These are phyloP conservation scores for Acrocalymma vagum DNA, from an alignment of 2,329 filamentous ascomycete genomes.

Conservation along the genomic window DNA sequence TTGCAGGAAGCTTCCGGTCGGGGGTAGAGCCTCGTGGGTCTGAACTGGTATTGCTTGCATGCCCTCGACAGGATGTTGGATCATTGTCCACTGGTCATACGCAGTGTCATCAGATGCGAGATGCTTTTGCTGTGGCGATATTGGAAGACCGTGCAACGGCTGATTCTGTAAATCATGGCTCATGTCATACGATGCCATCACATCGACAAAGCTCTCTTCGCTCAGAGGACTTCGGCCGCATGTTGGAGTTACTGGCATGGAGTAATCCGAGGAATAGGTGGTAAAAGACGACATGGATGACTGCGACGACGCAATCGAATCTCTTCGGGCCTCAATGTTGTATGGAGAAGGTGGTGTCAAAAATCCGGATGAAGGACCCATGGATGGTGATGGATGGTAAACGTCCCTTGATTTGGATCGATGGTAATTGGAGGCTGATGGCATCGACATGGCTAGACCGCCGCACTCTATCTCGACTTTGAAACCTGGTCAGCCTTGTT, in stretches of 20 bases:
- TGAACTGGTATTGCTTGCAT: conserved; percentile 9
- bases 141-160: conserved; percentile 21
- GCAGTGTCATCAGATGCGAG: conserved; percentile 9
- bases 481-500: no score
- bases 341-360: conserved; percentile 36
- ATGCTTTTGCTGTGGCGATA: conserved; percentile 15
- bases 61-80: conserved; percentile 7
- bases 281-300: conserved; percentile 28
- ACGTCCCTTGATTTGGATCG: conserved; percentile 25
- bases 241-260: conserved; percentile 37
- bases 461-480: no score
- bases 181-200: conserved; percentile 22
- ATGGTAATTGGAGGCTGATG: conserved; percentile 10
- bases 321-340: conserved; percentile 36
- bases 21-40: conserved; percentile 6
- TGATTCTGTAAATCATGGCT: conserved; percentile 17
- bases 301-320: conserved; percentile 38
- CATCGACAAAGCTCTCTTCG: conserved; percentile 29
- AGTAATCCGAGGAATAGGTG: conserved; percentile 27
- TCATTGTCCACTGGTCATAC: conserved; percentile 16
- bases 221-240: conserved; percentile 28
- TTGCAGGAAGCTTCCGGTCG: conserved; percentile 12
- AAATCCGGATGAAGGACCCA: conserved; percentile 27
- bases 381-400: conserved; percentile 27
- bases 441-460: conserved; percentile 8